Conservation (phyloP, 2,329 filamentous ascomycete species). For the Arthroderma sp. region DNA sequence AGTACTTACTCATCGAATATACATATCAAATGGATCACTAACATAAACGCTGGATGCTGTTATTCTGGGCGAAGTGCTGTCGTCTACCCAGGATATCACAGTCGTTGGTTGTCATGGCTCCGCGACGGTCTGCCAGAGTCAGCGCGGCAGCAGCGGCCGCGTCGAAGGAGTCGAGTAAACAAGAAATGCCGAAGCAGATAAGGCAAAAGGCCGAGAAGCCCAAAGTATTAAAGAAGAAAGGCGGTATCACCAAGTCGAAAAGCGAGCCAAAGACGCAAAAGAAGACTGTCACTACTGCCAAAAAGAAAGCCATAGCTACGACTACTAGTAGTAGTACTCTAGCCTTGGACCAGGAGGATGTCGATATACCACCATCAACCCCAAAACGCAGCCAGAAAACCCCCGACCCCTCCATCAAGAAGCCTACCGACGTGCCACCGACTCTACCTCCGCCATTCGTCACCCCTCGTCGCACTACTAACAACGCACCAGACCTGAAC, state of each 20-base stretch:
- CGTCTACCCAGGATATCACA: background rate
- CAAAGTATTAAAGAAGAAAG: conserved; percentile 11
- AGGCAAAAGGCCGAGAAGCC: conserved; percentile 14
- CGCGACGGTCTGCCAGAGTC: conserved; percentile 42
- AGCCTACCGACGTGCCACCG: conserved; percentile 4
- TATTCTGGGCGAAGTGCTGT: background rate
- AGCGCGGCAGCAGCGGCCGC: conserved; percentile 21
- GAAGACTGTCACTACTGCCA: background rate
- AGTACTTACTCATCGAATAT: background rate
- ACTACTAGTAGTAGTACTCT: too few relatives aligned
- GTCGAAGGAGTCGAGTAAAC: conserved; percentile 14
- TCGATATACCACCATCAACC: background rate
- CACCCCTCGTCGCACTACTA: conserved; percentile 25
- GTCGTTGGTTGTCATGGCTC: conserved; percentile 33
- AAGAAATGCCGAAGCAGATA: conserved; percentile 14
- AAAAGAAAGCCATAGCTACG: background rate
- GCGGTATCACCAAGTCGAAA: background rate
- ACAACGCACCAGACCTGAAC: conserved; percentile 28
- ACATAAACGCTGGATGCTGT: background rate
- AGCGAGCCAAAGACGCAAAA: background rate
- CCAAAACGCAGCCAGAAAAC: conserved; percentile 3
- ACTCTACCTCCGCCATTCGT: conserved; percentile 17
- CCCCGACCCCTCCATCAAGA: conserved; percentile 13
- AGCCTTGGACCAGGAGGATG: too few relatives aligned
- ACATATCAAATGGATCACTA: background rate